Conservation (phyloP, 1,284 basidiomycete species). For the Fereydounia khargensis region DNA sequence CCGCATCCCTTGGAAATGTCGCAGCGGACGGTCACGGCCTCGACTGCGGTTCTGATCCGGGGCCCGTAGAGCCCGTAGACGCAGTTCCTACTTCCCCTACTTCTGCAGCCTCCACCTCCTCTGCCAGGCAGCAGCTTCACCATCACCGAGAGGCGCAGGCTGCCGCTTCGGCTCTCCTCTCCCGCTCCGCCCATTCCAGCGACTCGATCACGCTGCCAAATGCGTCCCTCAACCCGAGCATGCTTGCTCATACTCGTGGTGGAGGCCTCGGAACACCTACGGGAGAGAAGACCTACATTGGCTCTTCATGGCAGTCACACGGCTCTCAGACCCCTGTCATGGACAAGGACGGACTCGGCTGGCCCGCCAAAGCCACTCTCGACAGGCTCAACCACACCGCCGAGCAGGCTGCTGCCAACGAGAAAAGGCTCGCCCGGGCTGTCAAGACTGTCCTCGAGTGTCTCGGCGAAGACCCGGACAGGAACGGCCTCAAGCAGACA, state of each 20-base stretch:
- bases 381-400: slow-evolving; percentile 46
- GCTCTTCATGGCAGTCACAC: slow-evolving; percentile 17
- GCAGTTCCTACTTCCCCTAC: neutral
- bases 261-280: slow-evolving; percentile 49
- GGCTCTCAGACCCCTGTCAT: slow-evolving; percentile 46
- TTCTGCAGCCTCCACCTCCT: neutral
- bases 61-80: slow-evolving; percentile 6
- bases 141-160: too few species aligned
- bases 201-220: neutral
- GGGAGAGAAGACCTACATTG: slow-evolving; percentile 42
- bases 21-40: slow-evolving; percentile 29
- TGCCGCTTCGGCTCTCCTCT: slow-evolving; percentile 18
- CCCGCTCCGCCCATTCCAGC: slow-evolving; percentile 3
- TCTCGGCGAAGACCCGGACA: slow-evolving; percentile 94
- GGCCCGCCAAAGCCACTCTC: slow-evolving; percentile 51
- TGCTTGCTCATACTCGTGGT: slow-evolving; percentile 23
- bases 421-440: slow-evolving; percentile 72
- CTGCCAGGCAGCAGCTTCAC: neutral
- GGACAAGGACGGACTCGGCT: slow-evolving; percentile 52
- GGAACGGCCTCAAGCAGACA: slow-evolving; percentile 85
- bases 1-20: neutral
- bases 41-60: slow-evolving; percentile 33
- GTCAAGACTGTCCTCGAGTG: slow-evolving; percentile 92
- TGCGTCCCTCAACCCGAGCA: slow-evolving; percentile 4
- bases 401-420: slow-evolving; percentile 37